A percentile compares a stretch with the other conserved stretches of the same genome.
These are phyloP conservation scores for Tolypocladium nubicola DNA, from an alignment of 2,329 filamentous ascomycete species.

Conservation along the genomic window DNA sequence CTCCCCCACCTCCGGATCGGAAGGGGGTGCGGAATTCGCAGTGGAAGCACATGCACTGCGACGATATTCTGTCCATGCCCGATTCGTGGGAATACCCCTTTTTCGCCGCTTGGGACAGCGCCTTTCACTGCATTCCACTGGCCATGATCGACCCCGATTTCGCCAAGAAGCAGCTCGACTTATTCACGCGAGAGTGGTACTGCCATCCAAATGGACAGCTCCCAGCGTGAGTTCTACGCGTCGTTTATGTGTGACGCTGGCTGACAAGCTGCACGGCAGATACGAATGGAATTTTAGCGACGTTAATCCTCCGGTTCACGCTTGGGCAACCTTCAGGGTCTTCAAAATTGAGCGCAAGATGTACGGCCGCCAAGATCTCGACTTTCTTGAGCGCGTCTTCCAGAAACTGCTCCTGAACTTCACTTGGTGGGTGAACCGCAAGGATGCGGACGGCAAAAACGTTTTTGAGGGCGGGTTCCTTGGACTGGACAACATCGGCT, in stretches of 20 bases:
- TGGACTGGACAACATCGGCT: conserved; percentile 89
- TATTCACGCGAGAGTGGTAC: conserved; percentile 97
- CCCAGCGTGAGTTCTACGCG: conserved; percentile 52
- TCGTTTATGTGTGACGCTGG: too few relatives aligned
- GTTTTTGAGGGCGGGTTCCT: conserved; percentile 96
- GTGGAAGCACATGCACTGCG: conserved; percentile 92
- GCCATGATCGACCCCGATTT: conserved; percentile 98
- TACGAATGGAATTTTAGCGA: conserved; percentile 97
- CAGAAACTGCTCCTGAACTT: conserved; percentile 94
- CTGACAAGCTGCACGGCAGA: conserved; percentile 20
- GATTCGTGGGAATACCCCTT: conserved; percentile 99
- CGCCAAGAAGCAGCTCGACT: conserved; percentile 92
- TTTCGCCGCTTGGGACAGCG: conserved; percentile 94
- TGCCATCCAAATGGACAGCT: conserved; percentile 96
- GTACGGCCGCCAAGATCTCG: conserved; percentile 87
- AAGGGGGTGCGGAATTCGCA: conserved; percentile 76
- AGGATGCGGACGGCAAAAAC: conserved; percentile 90
- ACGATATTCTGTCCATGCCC: conserved; percentile 94
- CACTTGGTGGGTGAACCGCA: conserved; percentile 98
- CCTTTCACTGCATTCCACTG: conserved; percentile 91
- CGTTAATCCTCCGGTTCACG: conserved; percentile 92
- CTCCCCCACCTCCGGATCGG: conserved; percentile 69
- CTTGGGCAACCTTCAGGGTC: conserved; percentile 87
- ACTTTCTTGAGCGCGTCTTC: conserved; percentile 93
- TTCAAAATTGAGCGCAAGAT: conserved; percentile 99